Conservation (phyloP, 768 basidiomycete species). For the Mycena sanguinolenta region DNA sequence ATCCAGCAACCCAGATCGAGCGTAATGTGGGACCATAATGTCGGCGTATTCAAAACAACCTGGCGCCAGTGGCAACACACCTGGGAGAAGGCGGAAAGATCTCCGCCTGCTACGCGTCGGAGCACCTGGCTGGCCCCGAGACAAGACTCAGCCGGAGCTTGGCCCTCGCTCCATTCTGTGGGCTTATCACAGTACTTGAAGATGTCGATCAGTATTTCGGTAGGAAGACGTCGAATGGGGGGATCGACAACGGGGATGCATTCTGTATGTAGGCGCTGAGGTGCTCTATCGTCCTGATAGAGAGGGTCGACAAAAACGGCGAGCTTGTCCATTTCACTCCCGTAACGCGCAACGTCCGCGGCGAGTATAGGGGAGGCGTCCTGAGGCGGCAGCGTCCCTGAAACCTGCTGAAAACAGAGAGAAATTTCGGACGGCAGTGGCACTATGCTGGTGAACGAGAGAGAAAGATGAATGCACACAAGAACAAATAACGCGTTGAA, state of each 20-base stretch:
- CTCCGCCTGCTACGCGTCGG: constrained; percentile 7
- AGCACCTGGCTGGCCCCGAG: constrained; percentile 4
- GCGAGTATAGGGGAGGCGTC: too few species aligned
- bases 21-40: constrained; percentile 9
- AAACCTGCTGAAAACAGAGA: too few species aligned
- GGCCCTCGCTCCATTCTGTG: too few species aligned
- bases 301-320: background rate
- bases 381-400: too few species aligned
- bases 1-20: constrained; percentile 27
- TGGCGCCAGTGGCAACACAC: constrained; percentile 13
- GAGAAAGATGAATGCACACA: too few species aligned
- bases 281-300: background rate
- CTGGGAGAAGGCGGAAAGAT: background rate
- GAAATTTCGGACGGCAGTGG: too few species aligned
- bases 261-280: background rate
- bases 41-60: background rate
- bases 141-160: too few species aligned
- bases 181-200: background rate
- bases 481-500: too few species aligned
- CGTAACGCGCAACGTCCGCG: background rate
- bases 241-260: background rate
- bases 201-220: constrained; percentile 7
- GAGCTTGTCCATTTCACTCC: background rate
- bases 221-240: constrained; percentile 6
- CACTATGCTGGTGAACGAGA: too few species aligned